A percentile compares a stretch with the other conserved stretches of the same genome.
These are phyloP conservation scores for Fagopyrum tataricum DNA, from an alignment of 148 eudicot species.

Conservation along the genomic window DNA sequence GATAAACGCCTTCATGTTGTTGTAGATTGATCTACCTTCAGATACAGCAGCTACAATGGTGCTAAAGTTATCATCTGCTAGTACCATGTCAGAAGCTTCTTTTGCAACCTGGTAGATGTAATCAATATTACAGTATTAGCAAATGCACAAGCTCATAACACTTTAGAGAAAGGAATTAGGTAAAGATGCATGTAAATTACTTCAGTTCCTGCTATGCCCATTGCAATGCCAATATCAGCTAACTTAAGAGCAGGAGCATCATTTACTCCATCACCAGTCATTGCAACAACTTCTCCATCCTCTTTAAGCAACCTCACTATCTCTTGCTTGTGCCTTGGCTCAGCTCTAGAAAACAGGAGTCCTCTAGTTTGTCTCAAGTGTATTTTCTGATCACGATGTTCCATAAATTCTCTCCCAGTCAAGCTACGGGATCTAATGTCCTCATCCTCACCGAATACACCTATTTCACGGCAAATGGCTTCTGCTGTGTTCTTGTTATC, in stretches of 20 bases:
- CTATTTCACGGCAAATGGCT: constrained; percentile 51
- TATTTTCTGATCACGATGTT: constrained; percentile 22
- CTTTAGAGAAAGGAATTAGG: not conserved
- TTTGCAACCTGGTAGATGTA: constrained; percentile 37
- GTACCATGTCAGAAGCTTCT: constrained; percentile 58
- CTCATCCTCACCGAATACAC: constrained; percentile 36
- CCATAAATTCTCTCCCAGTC: constrained; percentile 43
- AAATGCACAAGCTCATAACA: not conserved
- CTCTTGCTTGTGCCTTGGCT: constrained; percentile 50
- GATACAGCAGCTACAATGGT: constrained; percentile 49
- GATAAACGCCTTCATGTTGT: constrained; percentile 29
- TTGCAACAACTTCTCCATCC: constrained; percentile 51
- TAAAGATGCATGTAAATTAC: constrained; percentile 15
- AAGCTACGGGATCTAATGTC: constrained; percentile 34
- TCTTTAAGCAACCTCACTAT: constrained; percentile 50
- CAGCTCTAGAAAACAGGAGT: constrained; percentile 54
- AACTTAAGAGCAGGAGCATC: constrained; percentile 53
- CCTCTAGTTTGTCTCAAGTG: constrained; percentile 39
- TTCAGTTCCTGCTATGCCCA: constrained; percentile 59
- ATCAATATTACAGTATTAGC: not conserved
- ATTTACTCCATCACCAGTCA: constrained; percentile 61
- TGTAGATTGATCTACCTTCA: constrained; percentile 28
- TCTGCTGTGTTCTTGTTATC: constrained; percentile 50
- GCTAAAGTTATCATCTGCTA: constrained; percentile 53
- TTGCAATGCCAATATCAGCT: constrained; percentile 53